Evolutionary conservation across 2,329 filamentous ascomycete species (phyloP), one percentile per base, ranked within the genome.

Genomic region (Ceratocystis destructans): DNA sequence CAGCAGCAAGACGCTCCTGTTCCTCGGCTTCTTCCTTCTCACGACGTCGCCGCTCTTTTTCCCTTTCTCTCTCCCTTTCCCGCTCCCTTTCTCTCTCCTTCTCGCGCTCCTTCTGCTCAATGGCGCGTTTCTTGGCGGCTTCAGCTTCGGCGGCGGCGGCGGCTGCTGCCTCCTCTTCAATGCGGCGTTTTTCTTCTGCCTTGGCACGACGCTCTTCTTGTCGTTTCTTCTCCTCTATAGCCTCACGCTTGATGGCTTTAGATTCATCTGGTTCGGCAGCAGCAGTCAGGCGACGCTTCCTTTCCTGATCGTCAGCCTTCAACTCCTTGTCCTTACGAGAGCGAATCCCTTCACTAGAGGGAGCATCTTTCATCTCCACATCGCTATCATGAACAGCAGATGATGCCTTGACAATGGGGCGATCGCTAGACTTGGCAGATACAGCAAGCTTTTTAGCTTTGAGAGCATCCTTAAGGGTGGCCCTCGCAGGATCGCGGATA

Each of bases 331-430:
- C 74, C 72, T 71, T 64, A 48, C 50, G 65, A 10, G n/a, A 10
- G 4, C 48, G 61, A 12, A 17, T 17, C 20, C n/a, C 46, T 5
- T 57, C 31, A n/a, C 20, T 8, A 4, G 61, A 33, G 5, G 64
- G 48, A 22, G 66, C 63, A 69, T 84, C 82, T 1, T 74, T 75
- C 82, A 85, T 84, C 22, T 82, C 80, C 7, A 82, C 72, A 65
- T 85, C 83, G 1, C 75, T 72, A 65, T 84, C 82, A 28, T 76
- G 75, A n/a, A 75, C 74, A 55, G 73, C 77, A 6, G 70, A 71
- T 15, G 71, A 66, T 71, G 72, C 77, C 71, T 73, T 68, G 59
- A 10, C 45, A 48, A 28, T n/a, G 48, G 50, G 50, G 20, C 50
- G 62, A 20, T 69, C 67, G 6, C n/a, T n/a, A 45, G 59, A 37